A percentile compares a stretch with the other conserved stretches of the same genome.
Conservation (phyloP, 306 rosid genomes). For the Bauhinia variegata region DNA sequence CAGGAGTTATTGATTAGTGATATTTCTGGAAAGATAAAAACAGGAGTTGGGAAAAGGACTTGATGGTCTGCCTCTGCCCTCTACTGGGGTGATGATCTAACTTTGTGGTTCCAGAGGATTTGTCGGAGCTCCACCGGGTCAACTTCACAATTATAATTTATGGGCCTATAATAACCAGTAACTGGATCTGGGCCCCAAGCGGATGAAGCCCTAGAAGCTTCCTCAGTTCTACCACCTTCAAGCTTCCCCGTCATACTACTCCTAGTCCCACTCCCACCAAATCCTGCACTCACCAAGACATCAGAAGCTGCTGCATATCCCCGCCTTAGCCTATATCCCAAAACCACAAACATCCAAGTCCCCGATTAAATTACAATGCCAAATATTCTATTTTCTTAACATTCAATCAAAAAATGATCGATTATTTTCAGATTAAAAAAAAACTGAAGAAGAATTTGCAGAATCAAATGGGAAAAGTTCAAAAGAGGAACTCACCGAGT, state of each 20-base stretch:
- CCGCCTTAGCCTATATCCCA: conserved; percentile 45
- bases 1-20: too few species aligned
- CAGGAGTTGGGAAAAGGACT: too few species aligned
- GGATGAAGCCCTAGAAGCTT: conserved; percentile 29
- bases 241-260: conserved; percentile 30
- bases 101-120: conserved; percentile 45
- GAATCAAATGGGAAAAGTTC: too few species aligned
- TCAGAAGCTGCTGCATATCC: conserved; percentile 44
- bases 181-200: conserved; percentile 63
- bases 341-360: too few species aligned
- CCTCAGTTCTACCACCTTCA: conserved; percentile 39
- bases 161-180: conserved; percentile 59
- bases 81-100: conserved; percentile 7
- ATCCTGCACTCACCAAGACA: conserved; percentile 32
- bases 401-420: too few species aligned
- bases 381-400: too few species aligned
- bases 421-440: too few species aligned
- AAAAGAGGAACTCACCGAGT: conserved; percentile 17
- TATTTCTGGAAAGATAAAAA: too few species aligned
- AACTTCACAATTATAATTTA: conserved; percentile 35
- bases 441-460: too few species aligned
- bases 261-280: conserved; percentile 20
- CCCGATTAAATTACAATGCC: too few species aligned
- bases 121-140: conserved; percentile 61
- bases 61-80: too few species aligned